Percentiles rank a stretch among this genome's conserved stretches.
These are phyloP conservation scores for Nannochloropsis oceanica DNA, from an alignment of 108 stramenopile species.

Conservation along the genomic window DNA sequence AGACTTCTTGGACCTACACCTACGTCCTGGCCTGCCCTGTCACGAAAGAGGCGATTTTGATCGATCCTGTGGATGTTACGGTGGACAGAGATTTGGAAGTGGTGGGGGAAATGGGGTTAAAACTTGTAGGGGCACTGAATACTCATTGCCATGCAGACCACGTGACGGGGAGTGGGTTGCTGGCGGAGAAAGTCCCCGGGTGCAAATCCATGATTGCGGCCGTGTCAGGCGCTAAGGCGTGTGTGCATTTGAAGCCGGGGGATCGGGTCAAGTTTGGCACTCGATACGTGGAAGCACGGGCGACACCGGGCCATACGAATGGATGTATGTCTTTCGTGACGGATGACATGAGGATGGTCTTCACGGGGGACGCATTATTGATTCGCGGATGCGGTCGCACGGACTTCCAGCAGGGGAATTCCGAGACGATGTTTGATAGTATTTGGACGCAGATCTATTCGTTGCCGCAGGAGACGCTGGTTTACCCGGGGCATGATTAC, in stretches of 20 bases:
- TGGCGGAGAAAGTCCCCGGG: conserved; percentile 47
- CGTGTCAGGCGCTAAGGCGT: conserved; percentile 50
- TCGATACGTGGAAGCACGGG: conserved; percentile 41
- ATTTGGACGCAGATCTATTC: conserved; percentile 57
- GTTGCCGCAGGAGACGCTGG: conserved; percentile 49
- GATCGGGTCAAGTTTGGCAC: conserved; percentile 55
- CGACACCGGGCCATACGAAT: conserved; percentile 76
- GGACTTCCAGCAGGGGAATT: conserved; percentile 58
- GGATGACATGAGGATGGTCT: conserved; percentile 59
- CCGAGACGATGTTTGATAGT: conserved; percentile 48
- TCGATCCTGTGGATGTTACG: conserved; percentile 81
- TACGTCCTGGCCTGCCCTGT: conserved; percentile 61
- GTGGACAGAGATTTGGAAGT: conserved; percentile 79
- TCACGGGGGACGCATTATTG: conserved; percentile 72
- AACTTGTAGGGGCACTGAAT: conserved; percentile 57
- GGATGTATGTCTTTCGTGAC: conserved; percentile 60
- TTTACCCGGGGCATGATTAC: conserved; percentile 82
- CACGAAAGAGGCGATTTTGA: conserved; percentile 61
- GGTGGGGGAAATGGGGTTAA: conserved; percentile 49
- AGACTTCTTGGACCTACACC: conserved; percentile 63
- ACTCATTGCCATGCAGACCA: conserved; percentile 74
- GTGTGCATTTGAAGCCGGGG: conserved; percentile 45
- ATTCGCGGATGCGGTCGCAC: conserved; percentile 65
- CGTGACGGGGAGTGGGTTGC: conserved; percentile 58
- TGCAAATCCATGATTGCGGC: conserved; percentile 57